A percentile compares a stretch with the other conserved stretches of the same genome.
Evolutionary conservation across 2,329 filamentous ascomycete genomes (phyloP).

Genomic region (Aspergillus pseudoviridinutans): DNA sequence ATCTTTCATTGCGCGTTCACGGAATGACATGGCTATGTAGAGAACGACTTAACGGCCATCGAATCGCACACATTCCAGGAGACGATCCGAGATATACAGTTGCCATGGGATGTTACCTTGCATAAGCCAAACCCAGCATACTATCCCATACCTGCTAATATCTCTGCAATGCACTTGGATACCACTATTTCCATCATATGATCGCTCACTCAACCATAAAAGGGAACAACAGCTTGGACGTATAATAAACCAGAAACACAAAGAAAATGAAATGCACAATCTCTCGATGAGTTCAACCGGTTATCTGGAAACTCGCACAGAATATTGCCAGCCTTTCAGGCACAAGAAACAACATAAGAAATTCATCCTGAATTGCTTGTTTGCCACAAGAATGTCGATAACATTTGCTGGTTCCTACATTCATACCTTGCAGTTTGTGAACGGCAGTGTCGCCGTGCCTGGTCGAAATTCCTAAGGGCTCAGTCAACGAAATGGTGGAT

Average conservation of each 20-base stretch:
- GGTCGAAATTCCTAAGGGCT: neutral
- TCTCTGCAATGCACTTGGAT: neutral
- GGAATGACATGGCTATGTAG: no score
- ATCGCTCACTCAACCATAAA: neutral
- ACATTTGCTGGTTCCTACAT: neutral
- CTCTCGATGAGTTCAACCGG: neutral
- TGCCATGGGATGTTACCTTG: neutral
- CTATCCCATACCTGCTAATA: neutral
- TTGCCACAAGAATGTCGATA: neutral
- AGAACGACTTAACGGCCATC: neutral
- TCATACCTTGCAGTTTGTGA: neutral
- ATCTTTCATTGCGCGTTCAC: neutral
- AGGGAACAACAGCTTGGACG: neutral
- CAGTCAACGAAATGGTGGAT: constrained; percentile 35
- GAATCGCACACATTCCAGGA: neutral
- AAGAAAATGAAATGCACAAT: neutral
- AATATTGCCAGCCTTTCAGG: neutral
- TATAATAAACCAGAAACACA: neutral
- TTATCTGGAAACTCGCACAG: neutral
- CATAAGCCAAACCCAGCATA: constrained; percentile 9
- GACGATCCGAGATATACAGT: neutral
- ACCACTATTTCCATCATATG: neutral
- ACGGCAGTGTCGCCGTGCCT: neutral
- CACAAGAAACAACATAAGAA: neutral
- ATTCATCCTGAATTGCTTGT: neutral